Evolutionary conservation across 306 rosid species (phyloP).

Genomic region (Biancaea sappan): DNA sequence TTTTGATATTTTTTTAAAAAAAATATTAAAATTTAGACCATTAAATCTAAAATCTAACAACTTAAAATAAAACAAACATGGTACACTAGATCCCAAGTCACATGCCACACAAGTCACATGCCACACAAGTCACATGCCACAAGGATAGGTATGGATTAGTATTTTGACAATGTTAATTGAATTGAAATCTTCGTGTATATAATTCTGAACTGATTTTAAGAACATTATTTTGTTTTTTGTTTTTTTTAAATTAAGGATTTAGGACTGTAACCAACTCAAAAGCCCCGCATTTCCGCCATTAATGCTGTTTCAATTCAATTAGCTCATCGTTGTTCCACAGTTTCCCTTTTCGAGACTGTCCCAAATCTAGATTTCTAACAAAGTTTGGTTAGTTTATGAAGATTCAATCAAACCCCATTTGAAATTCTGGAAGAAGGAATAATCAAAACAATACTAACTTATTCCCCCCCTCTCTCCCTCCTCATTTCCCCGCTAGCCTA

Average conservation of each 20-base stretch:
- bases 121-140: no score
- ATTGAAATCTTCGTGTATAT: no score
- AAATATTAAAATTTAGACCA: no score
- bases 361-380: slow-evolving; percentile 30
- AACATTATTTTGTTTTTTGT: no score
- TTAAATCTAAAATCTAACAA: no score
- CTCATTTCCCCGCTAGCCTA: slow-evolving; percentile 23
- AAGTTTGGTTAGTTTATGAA: background rate
- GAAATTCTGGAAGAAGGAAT: background rate
- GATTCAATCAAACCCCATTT: slow-evolving; percentile 28
- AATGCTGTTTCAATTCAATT: slow-evolving; percentile 5
- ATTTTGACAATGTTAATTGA: no score
- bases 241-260: background rate
- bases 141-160: no score
- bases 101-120: no score
- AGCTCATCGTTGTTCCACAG: slow-evolving; percentile 12
- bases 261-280: background rate
- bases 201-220: no score
- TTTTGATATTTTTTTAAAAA: no score
- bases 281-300: slow-evolving; percentile 23
- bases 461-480: background rate
- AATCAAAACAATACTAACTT: background rate
- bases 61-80: no score
- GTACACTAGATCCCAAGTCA: no score
- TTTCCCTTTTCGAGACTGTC: slow-evolving; percentile 25